Conservation (phyloP, 2,329 filamentous ascomycete species). For the Aphanoascus verrucosus region DNA sequence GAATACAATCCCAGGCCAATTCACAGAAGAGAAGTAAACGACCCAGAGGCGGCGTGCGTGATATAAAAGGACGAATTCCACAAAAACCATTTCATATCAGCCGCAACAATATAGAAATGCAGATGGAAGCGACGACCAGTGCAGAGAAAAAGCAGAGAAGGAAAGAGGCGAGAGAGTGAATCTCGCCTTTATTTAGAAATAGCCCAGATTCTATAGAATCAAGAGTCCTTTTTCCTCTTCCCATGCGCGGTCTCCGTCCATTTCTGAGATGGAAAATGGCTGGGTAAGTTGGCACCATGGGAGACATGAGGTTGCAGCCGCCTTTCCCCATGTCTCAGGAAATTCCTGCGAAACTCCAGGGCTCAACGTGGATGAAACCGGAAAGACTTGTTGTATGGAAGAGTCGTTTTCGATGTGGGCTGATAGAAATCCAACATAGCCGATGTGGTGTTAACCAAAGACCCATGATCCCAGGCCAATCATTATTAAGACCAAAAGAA, state of each 20-base stretch:
- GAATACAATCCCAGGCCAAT: background rate
- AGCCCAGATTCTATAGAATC: no score
- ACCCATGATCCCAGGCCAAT: no score
- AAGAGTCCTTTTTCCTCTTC: no score
- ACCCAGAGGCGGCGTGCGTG: background rate
- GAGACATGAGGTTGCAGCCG: background rate
- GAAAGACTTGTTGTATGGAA: background rate
- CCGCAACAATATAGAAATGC: background rate
- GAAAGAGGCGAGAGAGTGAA: background rate
- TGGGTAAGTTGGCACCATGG: background rate
- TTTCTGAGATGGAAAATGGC: background rate
- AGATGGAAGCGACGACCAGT: background rate
- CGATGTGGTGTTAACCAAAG: no score
- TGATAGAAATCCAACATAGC: no score
- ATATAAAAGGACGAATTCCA: background rate
- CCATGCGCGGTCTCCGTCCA: no score
- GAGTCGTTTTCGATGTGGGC: no score
- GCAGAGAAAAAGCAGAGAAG: background rate
- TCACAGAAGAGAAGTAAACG: background rate
- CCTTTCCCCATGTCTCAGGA: background rate
- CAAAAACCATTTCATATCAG: background rate
- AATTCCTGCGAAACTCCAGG: background rate
- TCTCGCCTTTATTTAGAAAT: no score
- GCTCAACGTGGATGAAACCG: background rate
- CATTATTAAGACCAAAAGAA: no score